Percentiles rank a stretch among this genome's conserved stretches.
Evolutionary conservation across 2,329 filamentous ascomycete genomes (phyloP).

Genomic region (Fusarium brevicatenulatum): DNA sequence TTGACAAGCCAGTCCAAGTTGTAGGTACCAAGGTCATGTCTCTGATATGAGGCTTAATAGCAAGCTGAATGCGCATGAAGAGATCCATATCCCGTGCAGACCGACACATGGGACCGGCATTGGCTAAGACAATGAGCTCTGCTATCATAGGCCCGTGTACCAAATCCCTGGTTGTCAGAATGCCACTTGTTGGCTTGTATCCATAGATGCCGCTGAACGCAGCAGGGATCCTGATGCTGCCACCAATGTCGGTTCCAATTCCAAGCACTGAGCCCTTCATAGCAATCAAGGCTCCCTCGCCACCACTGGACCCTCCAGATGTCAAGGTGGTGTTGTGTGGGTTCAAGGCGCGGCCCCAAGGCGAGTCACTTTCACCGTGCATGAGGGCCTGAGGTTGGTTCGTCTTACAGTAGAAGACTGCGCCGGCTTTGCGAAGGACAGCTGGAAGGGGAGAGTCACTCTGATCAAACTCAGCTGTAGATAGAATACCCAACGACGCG

Average conservation of each 20-base stretch:
- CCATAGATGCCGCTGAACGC: neutral
- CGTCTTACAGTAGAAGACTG: neutral
- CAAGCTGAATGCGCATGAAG: neutral
- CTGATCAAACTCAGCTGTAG: neutral
- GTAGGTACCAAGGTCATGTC: neutral
- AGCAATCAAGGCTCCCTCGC: neutral
- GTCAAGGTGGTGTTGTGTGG: neutral
- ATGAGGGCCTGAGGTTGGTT: neutral
- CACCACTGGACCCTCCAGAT: neutral
- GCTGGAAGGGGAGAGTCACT: neutral
- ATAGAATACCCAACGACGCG: neutral
- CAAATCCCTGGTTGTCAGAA: neutral
- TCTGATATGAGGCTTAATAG: neutral
- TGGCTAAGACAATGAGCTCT: neutral
- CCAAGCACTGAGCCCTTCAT: neutral
- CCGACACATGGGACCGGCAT: neutral
- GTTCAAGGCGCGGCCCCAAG: neutral
- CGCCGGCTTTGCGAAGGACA: neutral
- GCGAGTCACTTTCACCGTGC: neutral
- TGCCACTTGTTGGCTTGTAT: neutral
- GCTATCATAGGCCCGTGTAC: neutral
- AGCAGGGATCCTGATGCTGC: neutral
- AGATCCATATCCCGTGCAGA: neutral
- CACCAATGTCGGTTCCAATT: neutral
- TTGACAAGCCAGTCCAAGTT: neutral